These are phyloP conservation scores for Phialophora expanda DNA, from an alignment of 2,329 filamentous ascomycete species.

Conservation along the genomic window DNA sequence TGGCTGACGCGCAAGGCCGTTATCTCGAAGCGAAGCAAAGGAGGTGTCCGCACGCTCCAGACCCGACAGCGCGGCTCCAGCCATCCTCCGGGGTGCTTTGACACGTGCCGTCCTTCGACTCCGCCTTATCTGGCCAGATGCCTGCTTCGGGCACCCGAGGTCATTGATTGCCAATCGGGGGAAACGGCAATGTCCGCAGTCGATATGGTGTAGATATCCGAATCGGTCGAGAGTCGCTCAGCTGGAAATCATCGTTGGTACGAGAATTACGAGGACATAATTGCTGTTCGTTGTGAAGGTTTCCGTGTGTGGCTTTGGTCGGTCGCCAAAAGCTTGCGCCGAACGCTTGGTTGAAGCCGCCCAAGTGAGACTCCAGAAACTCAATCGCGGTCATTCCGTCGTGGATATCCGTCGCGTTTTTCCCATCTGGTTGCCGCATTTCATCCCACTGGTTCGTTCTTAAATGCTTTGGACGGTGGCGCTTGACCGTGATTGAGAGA, in stretches of 20 bases:
- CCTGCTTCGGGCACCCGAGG: no score
- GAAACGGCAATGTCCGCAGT: slow-evolving; percentile 13
- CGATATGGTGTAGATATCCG: not conserved
- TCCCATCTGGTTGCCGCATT: not conserved
- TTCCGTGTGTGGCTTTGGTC: not conserved
- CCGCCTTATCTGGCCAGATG: slow-evolving; percentile 9
- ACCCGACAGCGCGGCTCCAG: not conserved
- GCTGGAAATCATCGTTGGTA: not conserved
- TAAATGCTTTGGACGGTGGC: not conserved
- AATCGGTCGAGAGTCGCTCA: slow-evolving; percentile 8
- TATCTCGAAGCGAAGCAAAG: not conserved
- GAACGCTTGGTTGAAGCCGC: not conserved
- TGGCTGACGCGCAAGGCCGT: not conserved
- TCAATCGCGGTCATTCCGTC: not conserved
- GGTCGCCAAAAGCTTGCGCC: not conserved
- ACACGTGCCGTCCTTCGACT: not conserved
- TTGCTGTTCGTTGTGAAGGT: not conserved
- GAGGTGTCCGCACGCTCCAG: slow-evolving; percentile 7
- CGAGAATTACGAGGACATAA: no score
- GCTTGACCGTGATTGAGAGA: not conserved
- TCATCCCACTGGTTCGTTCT: not conserved
- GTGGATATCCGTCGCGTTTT: slow-evolving; percentile 3
- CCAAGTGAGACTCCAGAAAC: no score
- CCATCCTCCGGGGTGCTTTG: not conserved
- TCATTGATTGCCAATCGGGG: not conserved